phyloP scores from a whole-genome alignment of 495 filamentous ascomycete genomes.

The Cudoniella acicularis region DNA sequence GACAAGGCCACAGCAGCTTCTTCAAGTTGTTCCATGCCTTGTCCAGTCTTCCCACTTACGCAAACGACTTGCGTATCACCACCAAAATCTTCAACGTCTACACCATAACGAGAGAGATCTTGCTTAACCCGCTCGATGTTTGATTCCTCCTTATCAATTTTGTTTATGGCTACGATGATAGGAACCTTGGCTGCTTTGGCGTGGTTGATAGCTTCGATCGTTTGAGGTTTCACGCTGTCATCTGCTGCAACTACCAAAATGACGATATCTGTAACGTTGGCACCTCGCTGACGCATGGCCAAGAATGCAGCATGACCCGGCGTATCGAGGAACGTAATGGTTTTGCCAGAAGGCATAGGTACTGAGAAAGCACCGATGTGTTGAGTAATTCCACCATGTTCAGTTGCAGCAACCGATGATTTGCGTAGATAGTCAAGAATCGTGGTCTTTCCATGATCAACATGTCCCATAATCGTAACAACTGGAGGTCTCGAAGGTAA shows the following conservation, averaged over 20 bases:
- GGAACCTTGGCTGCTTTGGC: conserved; percentile 87
- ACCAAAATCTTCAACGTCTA: conserved; percentile 93
- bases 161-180: conserved; percentile 98
- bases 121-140: conserved; percentile 79
- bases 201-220: conserved; percentile 93
- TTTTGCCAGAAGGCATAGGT: conserved; percentile 74
- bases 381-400: conserved; percentile 97
- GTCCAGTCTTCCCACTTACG: conserved; percentile 90
- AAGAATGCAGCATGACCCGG: conserved; percentile 95
- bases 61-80: conserved; percentile 89
- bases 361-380: conserved; percentile 99
- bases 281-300: conserved; percentile 92
- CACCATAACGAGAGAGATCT: conserved; percentile 77
- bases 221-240: conserved; percentile 97
- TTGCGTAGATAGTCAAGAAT: conserved; percentile 92
- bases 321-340: conserved; percentile 95
- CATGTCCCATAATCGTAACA: conserved; percentile 99
- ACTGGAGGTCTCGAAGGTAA: conserved; percentile 81
- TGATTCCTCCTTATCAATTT: conserved; percentile 83
- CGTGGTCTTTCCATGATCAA: conserved; percentile 98
- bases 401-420: conserved; percentile 81
- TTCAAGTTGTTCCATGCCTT: conserved; percentile 88
- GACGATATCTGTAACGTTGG: conserved; percentile 94
- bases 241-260: conserved; percentile 95
- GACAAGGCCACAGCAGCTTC: conserved; percentile 79